A percentile compares a stretch with the other conserved stretches of the same genome.
phyloP scores from a whole-genome alignment of 345 rosid genomes.

The Lumnitzera littorea region DNA sequence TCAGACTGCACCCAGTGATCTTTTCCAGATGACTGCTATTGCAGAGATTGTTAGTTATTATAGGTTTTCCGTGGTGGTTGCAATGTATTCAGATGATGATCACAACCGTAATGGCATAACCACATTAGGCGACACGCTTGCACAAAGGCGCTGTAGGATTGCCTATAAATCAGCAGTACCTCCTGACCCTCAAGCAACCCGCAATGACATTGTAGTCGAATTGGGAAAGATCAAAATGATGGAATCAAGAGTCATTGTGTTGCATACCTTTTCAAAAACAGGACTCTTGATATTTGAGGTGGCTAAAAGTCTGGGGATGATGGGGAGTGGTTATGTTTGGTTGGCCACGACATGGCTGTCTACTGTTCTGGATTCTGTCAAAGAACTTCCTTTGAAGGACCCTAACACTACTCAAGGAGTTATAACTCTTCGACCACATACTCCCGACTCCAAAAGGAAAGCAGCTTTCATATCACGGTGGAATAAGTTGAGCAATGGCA shows the following conservation, averaged over 20 bases:
- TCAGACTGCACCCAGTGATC: conserved; percentile 86
- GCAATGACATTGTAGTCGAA: conserved; percentile 34
- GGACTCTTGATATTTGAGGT: conserved; percentile 61
- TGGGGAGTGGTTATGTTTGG: conserved; percentile 79
- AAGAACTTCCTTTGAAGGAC: conserved; percentile 21
- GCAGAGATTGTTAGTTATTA: conserved; percentile 65
- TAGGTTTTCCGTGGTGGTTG: conserved; percentile 65
- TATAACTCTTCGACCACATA: conserved; percentile 67
- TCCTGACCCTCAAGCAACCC: conserved; percentile 39
- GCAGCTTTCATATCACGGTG: conserved; percentile 54
- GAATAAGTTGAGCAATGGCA: conserved; percentile 61
- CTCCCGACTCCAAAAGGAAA: conserved; percentile 53
- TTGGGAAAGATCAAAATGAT: conserved; percentile 48
- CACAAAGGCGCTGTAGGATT: conserved; percentile 58
- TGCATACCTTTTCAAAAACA: conserved; percentile 42
- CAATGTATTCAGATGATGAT: conserved; percentile 72
- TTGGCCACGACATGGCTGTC: conserved; percentile 78
- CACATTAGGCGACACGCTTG: conserved; percentile 56
- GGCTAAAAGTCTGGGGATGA: conserved; percentile 76
- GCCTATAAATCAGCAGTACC: conserved; percentile 70
- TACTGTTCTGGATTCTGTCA: conserved; percentile 57
- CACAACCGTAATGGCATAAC: conserved; percentile 66
- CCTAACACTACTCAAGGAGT: conserved; percentile 45
- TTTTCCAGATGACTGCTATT: conserved; percentile 73
- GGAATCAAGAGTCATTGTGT: conserved; percentile 74